phyloP scores from a whole-genome alignment of 495 filamentous ascomycete genomes.

The Daldinia vernicosa region DNA sequence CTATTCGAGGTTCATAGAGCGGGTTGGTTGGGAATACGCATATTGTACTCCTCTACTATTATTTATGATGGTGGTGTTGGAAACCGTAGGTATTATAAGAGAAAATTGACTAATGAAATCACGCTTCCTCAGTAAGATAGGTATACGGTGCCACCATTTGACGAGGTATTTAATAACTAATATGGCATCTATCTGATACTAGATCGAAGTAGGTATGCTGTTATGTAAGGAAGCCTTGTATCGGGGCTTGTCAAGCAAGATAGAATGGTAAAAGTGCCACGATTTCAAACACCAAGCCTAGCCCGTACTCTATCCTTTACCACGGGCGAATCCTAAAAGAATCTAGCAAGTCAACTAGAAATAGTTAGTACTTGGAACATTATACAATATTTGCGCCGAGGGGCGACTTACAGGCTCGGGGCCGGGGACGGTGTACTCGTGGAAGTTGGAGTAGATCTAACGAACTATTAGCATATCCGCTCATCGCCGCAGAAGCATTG shows the following conservation, averaged over 20 bases:
- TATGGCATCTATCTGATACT: background rate
- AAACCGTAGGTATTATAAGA: background rate
- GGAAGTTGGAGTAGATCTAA: conserved; percentile 45
- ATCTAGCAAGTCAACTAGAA: conserved; percentile 33
- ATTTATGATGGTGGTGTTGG: background rate
- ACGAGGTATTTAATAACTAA: background rate
- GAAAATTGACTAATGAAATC: background rate
- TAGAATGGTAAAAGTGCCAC: background rate
- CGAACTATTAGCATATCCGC: background rate
- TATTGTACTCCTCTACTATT: background rate
- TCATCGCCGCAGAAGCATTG: background rate
- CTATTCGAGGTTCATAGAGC: too few relatives aligned
- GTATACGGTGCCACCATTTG: background rate
- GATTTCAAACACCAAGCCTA: background rate
- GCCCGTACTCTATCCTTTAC: background rate
- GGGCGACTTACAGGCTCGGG: conserved; percentile 38
- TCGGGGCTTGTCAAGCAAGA: background rate
- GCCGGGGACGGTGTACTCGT: conserved; percentile 41
- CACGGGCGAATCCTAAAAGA: background rate
- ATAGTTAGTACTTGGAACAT: background rate
- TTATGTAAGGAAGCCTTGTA: background rate
- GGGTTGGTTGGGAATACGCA: background rate
- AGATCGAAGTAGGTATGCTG: background rate
- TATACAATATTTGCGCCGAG: background rate
- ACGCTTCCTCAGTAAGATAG: background rate